A percentile compares a stretch with the other conserved stretches of the same genome.
phyloP scores from a whole-genome alignment of 441 rosid genomes.

The Arabidopsis lyrata region DNA sequence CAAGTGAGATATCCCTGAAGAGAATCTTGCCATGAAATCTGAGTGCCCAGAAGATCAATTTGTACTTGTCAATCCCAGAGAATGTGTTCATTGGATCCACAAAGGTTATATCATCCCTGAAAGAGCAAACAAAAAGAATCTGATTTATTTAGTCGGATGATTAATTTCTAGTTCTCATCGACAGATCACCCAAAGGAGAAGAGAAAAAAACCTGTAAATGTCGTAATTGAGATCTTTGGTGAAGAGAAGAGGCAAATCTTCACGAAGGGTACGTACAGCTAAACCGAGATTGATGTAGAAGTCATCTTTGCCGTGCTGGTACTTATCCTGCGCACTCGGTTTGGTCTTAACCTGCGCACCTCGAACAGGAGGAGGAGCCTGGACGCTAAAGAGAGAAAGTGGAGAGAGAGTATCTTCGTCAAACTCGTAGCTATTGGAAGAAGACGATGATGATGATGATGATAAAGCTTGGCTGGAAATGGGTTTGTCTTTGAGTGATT shows the following conservation, averaged over 20 bases:
- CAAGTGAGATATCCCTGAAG: constrained; percentile 82
- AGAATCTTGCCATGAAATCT: constrained; percentile 85
- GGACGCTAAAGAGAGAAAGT: constrained; percentile 45
- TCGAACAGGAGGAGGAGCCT: constrained; percentile 53
- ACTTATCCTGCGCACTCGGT: constrained; percentile 47
- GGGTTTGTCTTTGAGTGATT: constrained; percentile 44
- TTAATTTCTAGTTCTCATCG: background rate
- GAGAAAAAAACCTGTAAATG: constrained; percentile 73
- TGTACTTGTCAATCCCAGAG: constrained; percentile 82
- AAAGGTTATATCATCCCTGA: constrained; percentile 89
- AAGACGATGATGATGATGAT: constrained; percentile 8
- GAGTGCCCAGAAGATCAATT: constrained; percentile 86
- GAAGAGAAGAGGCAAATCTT: constrained; percentile 81
- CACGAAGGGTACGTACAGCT: constrained; percentile 89
- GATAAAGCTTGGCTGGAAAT: constrained; percentile 29
- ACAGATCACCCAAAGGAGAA: constrained; percentile 31
- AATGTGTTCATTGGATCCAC: constrained; percentile 82
- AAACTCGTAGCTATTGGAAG: constrained; percentile 39
- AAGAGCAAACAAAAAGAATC: constrained; percentile 25
- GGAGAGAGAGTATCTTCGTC: constrained; percentile 29
- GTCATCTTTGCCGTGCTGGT: constrained; percentile 59
- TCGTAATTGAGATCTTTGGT: constrained; percentile 81
- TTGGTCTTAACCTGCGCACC: constrained; percentile 50
- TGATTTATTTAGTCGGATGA: constrained; percentile 5
- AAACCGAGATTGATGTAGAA: constrained; percentile 85